These are phyloP conservation scores for Salvia hispanica DNA, from an alignment of 257 asterid genomes.

Conservation along the genomic window DNA sequence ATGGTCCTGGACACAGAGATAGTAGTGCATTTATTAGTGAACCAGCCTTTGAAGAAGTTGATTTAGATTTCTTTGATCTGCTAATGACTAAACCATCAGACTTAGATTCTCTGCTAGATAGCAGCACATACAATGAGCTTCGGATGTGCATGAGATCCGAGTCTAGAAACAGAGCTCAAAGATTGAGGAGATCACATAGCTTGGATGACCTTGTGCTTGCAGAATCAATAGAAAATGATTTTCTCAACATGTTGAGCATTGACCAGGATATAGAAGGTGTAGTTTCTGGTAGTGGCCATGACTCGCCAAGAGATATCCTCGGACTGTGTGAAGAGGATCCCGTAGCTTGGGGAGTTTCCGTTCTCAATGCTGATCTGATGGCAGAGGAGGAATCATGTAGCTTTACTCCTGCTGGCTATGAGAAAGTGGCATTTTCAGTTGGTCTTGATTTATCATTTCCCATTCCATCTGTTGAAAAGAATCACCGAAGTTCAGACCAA, in stretches of 20 bases:
- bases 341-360: slow-evolving; percentile 29
- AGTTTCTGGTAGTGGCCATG: slow-evolving; percentile 41
- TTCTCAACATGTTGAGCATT: slow-evolving; percentile 62
- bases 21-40: slow-evolving; percentile 23
- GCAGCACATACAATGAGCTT: slow-evolving; percentile 35
- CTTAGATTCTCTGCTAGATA: slow-evolving; percentile 31
- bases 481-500: slow-evolving; percentile 34
- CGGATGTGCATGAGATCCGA: slow-evolving; percentile 32
- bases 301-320: slow-evolving; percentile 46
- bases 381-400: slow-evolving; percentile 35
- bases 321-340: slow-evolving; percentile 45
- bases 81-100: slow-evolving; percentile 33
- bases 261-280: slow-evolving; percentile 43
- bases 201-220: slow-evolving; percentile 59
- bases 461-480: slow-evolving; percentile 45
- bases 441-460: slow-evolving; percentile 62
- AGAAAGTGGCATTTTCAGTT: slow-evolving; percentile 40
- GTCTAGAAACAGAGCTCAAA: slow-evolving; percentile 16
- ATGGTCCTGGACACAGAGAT: slow-evolving; percentile 32
- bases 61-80: slow-evolving; percentile 33
- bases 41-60: slow-evolving; percentile 44
- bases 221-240: slow-evolving; percentile 76
- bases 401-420: slow-evolving; percentile 31
- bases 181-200: slow-evolving; percentile 51
- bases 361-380: slow-evolving; percentile 39